These are phyloP conservation scores for Silene latifolia DNA, from an alignment of 148 eudicot genomes.

Conservation along the genomic window DNA sequence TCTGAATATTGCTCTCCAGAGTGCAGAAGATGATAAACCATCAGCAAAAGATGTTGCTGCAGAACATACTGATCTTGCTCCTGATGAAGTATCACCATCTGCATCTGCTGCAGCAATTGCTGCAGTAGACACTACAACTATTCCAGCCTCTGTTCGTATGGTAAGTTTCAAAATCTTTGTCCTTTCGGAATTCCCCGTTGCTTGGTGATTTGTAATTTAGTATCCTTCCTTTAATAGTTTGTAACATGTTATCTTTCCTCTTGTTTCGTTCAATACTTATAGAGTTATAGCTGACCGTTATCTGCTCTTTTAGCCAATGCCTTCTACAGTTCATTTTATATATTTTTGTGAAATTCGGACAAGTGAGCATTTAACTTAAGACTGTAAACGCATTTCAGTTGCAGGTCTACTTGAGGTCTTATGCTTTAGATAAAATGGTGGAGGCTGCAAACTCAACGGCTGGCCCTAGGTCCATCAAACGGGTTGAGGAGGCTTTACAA, in stretches of 20 bases:
- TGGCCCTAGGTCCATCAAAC: constrained; percentile 89
- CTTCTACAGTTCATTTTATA: background rate
- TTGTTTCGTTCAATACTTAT: constrained; percentile 6
- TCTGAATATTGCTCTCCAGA: constrained; percentile 36
- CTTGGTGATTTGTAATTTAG: background rate
- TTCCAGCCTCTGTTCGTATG: constrained; percentile 78
- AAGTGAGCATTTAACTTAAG: constrained; percentile 6
- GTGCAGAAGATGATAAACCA: constrained; percentile 50
- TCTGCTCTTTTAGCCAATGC: background rate
- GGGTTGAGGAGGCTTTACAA: constrained; percentile 93
- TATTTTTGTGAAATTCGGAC: background rate
- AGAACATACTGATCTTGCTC: constrained; percentile 37
- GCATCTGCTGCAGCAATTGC: constrained; percentile 48
- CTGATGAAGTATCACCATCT: constrained; percentile 49
- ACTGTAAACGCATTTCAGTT: constrained; percentile 53
- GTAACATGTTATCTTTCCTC: background rate
- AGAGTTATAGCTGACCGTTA: background rate
- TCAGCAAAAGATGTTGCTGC: constrained; percentile 37
- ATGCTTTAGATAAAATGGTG: constrained; percentile 96
- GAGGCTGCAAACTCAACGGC: constrained; percentile 95
- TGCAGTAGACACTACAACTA: constrained; percentile 55
- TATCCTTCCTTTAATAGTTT: no score
- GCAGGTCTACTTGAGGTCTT: constrained; percentile 83
- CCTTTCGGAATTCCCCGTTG: background rate
- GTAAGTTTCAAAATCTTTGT: constrained; percentile 33